A percentile compares a stretch with the other conserved stretches of the same genome.
These are phyloP conservation scores for Schizophyllum amplum DNA, from an alignment of 1,284 basidiomycete genomes.

Conservation along the genomic window DNA sequence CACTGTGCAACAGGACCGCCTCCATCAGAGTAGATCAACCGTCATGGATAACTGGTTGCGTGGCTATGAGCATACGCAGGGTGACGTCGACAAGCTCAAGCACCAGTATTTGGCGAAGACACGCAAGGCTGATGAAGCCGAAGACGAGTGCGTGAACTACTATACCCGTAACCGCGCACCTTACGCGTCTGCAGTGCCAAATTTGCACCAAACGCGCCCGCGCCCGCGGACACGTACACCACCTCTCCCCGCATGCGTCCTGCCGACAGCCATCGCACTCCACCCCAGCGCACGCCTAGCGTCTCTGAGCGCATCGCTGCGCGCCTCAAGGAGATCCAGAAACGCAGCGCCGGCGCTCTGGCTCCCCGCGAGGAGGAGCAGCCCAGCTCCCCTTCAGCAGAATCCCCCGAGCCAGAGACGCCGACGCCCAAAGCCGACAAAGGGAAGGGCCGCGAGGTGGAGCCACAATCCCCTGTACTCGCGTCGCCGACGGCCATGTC, in stretches of 20 bases:
- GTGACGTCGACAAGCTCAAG: constrained; percentile 66
- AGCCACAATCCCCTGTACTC: constrained; percentile 39
- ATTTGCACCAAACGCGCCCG: constrained; percentile 66
- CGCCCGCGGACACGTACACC: constrained; percentile 62
- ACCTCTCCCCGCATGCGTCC: constrained; percentile 62
- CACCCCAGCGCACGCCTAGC: constrained; percentile 54
- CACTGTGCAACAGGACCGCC: constrained; percentile 42
- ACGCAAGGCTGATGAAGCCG: constrained; percentile 78
- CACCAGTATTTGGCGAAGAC: constrained; percentile 72
- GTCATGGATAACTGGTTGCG: constrained; percentile 66
- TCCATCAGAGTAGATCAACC: constrained; percentile 45
- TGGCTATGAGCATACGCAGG: constrained; percentile 55
- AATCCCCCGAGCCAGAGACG: background rate
- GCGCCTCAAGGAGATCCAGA: constrained; percentile 68
- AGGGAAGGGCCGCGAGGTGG: constrained; percentile 32
- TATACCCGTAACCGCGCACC: constrained; percentile 1
- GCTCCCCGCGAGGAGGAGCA: constrained; percentile 20
- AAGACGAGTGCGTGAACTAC: constrained; percentile 68
- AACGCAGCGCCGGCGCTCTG: constrained; percentile 37
- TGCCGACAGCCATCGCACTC: constrained; percentile 38
- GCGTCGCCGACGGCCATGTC: constrained; percentile 61
- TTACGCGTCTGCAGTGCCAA: constrained; percentile 47
- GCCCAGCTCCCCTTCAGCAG: constrained; percentile 2
- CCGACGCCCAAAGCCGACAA: constrained; percentile 16
- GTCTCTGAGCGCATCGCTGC: constrained; percentile 73